Evolutionary conservation across 1,284 basidiomycete species (phyloP).

Genomic region (Rhodotorula sp.): DNA sequence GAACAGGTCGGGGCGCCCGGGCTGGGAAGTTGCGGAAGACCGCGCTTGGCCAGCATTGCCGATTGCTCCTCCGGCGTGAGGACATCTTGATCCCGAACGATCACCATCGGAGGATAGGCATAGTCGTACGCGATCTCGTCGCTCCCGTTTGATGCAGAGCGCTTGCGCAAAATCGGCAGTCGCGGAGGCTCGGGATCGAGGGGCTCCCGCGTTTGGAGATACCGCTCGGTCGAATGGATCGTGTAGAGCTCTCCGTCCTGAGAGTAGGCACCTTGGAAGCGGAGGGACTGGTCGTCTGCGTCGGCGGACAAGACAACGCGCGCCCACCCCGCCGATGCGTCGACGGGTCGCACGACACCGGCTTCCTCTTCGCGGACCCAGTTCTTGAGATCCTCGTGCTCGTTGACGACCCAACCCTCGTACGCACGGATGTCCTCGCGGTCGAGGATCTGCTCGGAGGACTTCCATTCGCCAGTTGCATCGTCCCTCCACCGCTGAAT

Average conservation of each 20-base stretch:
- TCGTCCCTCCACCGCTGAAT: slow-evolving; percentile 34
- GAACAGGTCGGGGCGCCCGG: slow-evolving; percentile 57
- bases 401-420: slow-evolving; percentile 42
- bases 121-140: neutral
- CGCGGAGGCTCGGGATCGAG: slow-evolving; percentile 59
- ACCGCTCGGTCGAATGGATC: slow-evolving; percentile 69
- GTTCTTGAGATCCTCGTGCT: slow-evolving; percentile 26
- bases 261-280: slow-evolving; percentile 75
- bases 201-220: slow-evolving; percentile 59
- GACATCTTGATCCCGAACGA: slow-evolving; percentile 69
- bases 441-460: slow-evolving; percentile 25
- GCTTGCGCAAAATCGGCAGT: slow-evolving; percentile 49
- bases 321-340: slow-evolving; percentile 40
- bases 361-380: slow-evolving; percentile 39
- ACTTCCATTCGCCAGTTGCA: slow-evolving; percentile 18
- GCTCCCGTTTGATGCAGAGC: slow-evolving; percentile 44
- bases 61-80: slow-evolving; percentile 49
- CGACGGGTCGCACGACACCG: slow-evolving; percentile 24
- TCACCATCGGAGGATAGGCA: slow-evolving; percentile 59
- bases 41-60: slow-evolving; percentile 18
- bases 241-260: slow-evolving; percentile 69
- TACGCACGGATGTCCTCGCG: slow-evolving; percentile 41
- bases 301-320: slow-evolving; percentile 23
- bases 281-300: slow-evolving; percentile 30
- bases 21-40: slow-evolving; percentile 12